phyloP scores from a whole-genome alignment of 345 rosid genomes.

The Populus ilicifolia region DNA sequence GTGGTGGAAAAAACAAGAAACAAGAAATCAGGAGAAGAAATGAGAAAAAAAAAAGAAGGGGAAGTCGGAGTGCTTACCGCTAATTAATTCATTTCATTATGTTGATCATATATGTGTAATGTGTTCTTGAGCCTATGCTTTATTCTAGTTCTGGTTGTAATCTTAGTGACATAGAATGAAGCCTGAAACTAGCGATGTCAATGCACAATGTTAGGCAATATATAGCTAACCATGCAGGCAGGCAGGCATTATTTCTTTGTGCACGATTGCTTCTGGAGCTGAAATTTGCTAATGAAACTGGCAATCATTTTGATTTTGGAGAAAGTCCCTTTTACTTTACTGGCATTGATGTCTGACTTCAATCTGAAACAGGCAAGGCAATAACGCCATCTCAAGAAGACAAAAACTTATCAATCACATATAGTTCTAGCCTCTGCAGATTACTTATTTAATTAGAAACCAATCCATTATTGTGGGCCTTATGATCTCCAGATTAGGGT shows the following conservation, averaged over 20 bases:
- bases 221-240: background rate
- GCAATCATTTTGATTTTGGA: background rate
- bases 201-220: background rate
- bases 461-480: background rate
- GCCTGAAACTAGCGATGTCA: background rate
- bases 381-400: background rate
- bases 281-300: background rate
- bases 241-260: background rate
- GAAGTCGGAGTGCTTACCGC: background rate
- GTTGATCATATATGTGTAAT: background rate
- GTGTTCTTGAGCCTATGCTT: background rate
- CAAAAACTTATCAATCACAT: background rate
- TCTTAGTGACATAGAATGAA: background rate
- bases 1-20: background rate
- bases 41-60: background rate
- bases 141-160: background rate
- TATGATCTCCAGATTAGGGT: background rate
- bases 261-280: slow-evolving; percentile 2
- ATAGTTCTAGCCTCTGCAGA: background rate
- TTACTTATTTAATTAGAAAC: background rate
- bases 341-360: background rate
- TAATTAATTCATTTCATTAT: background rate
- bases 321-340: background rate
- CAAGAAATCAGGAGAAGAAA: background rate
- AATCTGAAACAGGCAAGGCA: background rate